Percentiles rank a stretch among this genome's conserved stretches.
Conservation (phyloP, 1,284 basidiomycete genomes). For the Ceratobasidium sp. region DNA sequence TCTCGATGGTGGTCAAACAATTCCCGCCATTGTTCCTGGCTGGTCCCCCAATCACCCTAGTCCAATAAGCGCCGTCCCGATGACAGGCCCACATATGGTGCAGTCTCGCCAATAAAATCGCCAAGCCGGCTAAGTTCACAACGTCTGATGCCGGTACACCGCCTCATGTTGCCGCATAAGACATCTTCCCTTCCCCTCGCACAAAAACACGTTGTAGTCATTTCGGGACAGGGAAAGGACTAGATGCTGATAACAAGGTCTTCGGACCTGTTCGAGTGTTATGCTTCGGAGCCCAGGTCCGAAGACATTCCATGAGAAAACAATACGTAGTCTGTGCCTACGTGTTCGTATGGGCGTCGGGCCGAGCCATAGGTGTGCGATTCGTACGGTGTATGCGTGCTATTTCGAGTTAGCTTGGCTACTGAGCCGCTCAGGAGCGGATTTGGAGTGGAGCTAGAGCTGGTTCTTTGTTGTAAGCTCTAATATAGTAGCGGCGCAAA, state of each 20-base stretch:
- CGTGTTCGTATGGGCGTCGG: background rate
- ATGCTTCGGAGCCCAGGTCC: slow-evolving; percentile 5
- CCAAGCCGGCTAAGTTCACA: background rate
- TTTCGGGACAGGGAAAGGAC: background rate
- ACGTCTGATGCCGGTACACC: background rate
- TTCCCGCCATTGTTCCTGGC: background rate
- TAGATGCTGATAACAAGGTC: background rate
- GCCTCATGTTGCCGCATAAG: background rate
- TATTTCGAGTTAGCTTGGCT: background rate
- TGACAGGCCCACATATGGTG: background rate
- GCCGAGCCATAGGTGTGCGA: no score
- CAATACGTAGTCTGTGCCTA: background rate
- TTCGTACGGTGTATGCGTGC: background rate
- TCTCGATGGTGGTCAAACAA: background rate
- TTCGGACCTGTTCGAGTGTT: background rate
- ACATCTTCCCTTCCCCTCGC: no score
- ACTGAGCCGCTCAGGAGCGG: no score
- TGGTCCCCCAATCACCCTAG: background rate
- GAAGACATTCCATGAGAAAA: background rate
- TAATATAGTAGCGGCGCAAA: background rate
- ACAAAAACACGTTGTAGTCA: no score
- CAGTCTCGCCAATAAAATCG: background rate
- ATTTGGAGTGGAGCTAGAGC: background rate
- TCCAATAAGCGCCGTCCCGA: background rate
- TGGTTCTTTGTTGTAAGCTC: background rate